Percentiles rank a stretch among this genome's conserved stretches.
These are phyloP conservation scores for Laguncularia racemosa DNA, from an alignment of 345 rosid genomes.

Conservation along the genomic window DNA sequence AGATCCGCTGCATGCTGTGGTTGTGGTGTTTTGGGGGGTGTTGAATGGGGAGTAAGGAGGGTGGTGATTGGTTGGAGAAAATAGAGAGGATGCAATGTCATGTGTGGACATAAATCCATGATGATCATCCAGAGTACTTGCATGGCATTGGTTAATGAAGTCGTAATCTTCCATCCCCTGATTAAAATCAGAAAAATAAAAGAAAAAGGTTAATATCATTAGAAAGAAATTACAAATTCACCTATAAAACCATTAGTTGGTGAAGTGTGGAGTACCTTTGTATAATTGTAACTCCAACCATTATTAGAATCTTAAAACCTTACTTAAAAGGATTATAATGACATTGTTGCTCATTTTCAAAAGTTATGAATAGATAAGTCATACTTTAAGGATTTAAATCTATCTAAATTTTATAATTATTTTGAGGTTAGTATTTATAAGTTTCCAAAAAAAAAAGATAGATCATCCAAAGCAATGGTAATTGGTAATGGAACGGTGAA, in stretches of 20 bases:
- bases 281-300: too few species aligned
- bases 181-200: not conserved
- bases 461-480: not conserved
- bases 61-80: not conserved
- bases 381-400: too few species aligned
- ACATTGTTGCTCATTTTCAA: too few species aligned
- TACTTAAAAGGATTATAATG: too few species aligned
- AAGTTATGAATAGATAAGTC: too few species aligned
- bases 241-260: too few species aligned
- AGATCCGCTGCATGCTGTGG: conserved; percentile 4
- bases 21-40: conserved; percentile 5
- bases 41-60: conserved; percentile 2
- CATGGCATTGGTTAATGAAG: conserved; percentile 1
- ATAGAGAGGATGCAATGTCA: not conserved
- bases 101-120: not conserved
- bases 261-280: too few species aligned
- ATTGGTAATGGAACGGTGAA: not conserved
- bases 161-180: conserved; percentile 7
- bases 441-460: not conserved
- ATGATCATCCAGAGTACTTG: not conserved
- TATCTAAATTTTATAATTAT: too few species aligned
- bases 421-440: too few species aligned
- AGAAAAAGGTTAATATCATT: too few species aligned
- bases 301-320: too few species aligned
- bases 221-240: too few species aligned